Percentiles rank a stretch among this genome's conserved stretches.
Evolutionary conservation across 306 rosid species (phyloP).

Genomic region (Cajanus cajan): DNA sequence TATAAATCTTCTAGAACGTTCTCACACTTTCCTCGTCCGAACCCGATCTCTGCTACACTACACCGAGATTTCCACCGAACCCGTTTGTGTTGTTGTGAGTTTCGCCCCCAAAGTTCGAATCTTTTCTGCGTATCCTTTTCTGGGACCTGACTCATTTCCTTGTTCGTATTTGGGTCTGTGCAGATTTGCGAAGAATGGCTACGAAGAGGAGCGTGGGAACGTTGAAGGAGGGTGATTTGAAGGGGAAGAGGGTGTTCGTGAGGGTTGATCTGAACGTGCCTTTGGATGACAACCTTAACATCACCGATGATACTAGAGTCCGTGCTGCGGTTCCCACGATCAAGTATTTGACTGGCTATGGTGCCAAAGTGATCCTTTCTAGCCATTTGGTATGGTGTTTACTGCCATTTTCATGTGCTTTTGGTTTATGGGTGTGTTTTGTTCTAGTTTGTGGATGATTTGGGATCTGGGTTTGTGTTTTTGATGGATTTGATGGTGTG

Average conservation of each 20-base stretch:
- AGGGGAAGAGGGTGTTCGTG: conserved; percentile 84
- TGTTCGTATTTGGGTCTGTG: neutral
- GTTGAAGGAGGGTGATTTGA: conserved; percentile 82
- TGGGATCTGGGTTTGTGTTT: neutral
- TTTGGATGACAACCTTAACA: conserved; percentile 70
- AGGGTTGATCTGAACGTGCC: conserved; percentile 97
- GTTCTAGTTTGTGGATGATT: neutral
- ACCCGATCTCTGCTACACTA: neutral
- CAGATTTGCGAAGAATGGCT: conserved; percentile 52
- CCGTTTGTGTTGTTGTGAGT: conserved; percentile 16
- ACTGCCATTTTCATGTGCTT: neutral
- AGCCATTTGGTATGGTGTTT: conserved; percentile 60
- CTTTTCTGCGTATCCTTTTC: neutral
- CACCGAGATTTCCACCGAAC: neutral
- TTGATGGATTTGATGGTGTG: neutral
- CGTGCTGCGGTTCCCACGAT: conserved; percentile 95
- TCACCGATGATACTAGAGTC: conserved; percentile 91
- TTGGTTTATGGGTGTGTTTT: neutral
- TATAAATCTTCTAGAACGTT: conserved; percentile 34
- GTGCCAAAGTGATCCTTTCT: conserved; percentile 78
- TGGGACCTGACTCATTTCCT: neutral
- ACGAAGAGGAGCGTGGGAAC: conserved; percentile 88
- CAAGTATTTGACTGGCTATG: conserved; percentile 62
- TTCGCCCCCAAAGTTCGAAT: neutral
- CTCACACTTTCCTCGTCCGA: neutral